A percentile compares a stretch with the other conserved stretches of the same genome.
Evolutionary conservation across 2,329 filamentous ascomycete species (phyloP).

Genomic region (Cercospora sp.): DNA sequence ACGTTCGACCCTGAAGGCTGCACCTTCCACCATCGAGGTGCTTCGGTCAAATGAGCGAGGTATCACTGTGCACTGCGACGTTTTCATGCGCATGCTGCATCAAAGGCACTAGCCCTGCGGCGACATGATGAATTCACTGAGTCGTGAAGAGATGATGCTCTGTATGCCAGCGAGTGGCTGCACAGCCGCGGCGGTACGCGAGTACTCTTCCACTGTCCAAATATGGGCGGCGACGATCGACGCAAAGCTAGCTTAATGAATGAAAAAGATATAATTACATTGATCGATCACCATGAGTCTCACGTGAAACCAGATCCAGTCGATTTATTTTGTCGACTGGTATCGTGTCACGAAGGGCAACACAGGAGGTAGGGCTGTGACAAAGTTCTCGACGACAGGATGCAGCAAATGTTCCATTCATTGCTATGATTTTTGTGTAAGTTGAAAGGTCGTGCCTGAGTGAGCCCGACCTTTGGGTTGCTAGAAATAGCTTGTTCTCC

Average conservation of each 20-base stretch:
- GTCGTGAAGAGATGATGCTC: not conserved
- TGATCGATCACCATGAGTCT: not conserved
- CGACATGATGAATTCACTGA: not conserved
- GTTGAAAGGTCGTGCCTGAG: too few species aligned
- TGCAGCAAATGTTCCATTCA: too few species aligned
- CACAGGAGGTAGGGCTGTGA: too few species aligned
- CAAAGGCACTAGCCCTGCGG: not conserved
- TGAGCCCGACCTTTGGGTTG: too few species aligned
- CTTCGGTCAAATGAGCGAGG: not conserved
- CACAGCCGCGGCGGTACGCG: not conserved
- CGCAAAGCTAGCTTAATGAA: not conserved
- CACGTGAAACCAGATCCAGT: not conserved
- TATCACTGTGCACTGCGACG: not conserved
- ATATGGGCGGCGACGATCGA: not conserved
- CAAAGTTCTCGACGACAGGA: too few species aligned
- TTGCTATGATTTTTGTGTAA: too few species aligned
- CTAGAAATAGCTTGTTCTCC: too few species aligned
- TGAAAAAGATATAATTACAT: not conserved
- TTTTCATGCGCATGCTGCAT: not conserved
- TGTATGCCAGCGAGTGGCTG: not conserved
- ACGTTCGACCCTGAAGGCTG: too few species aligned
- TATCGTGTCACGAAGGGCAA: too few species aligned
- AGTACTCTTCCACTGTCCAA: not conserved
- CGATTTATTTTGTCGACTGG: too few species aligned
- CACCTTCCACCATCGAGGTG: not conserved